Evolutionary conservation across 2,329 filamentous ascomycete species (phyloP).

Genomic region (Cyphellophora europaea): DNA sequence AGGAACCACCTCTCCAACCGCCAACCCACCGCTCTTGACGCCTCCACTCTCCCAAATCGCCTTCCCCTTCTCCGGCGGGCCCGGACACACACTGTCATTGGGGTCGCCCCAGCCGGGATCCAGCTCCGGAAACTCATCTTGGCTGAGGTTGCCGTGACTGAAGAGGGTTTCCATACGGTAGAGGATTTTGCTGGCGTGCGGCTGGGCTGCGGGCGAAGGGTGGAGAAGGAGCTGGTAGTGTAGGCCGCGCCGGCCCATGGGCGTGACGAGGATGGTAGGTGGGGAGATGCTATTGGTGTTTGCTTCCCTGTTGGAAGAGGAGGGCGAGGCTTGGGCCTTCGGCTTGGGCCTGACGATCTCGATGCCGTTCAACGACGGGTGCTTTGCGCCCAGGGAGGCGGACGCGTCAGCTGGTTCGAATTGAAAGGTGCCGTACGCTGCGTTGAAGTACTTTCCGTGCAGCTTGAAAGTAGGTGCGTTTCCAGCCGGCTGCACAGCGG

Average conservation of each 20-base stretch:
- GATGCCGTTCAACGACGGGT: not conserved
- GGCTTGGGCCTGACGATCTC: not conserved
- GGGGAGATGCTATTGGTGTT: no score
- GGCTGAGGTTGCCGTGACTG: not conserved
- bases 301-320: no score
- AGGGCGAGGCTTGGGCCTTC: not conserved
- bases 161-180: not conserved
- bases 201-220: not conserved
- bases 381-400: not conserved
- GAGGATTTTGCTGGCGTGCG: not conserved
- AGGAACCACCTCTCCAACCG: no score
- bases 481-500: no score
- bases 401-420: not conserved
- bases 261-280: not conserved
- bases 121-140: not conserved
- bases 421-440: not conserved
- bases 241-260: not conserved
- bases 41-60: not conserved
- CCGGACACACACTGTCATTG: not conserved
- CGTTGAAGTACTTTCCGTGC: not conserved
- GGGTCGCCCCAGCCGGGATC: not conserved
- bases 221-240: not conserved
- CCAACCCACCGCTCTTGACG: not conserved
- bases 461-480: not conserved
- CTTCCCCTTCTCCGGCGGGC: not conserved